Evolutionary conservation across 73 alveolate species (phyloP), one percentile per base, ranked within the genome.

Genomic region (Uronychia setigera): DNA sequence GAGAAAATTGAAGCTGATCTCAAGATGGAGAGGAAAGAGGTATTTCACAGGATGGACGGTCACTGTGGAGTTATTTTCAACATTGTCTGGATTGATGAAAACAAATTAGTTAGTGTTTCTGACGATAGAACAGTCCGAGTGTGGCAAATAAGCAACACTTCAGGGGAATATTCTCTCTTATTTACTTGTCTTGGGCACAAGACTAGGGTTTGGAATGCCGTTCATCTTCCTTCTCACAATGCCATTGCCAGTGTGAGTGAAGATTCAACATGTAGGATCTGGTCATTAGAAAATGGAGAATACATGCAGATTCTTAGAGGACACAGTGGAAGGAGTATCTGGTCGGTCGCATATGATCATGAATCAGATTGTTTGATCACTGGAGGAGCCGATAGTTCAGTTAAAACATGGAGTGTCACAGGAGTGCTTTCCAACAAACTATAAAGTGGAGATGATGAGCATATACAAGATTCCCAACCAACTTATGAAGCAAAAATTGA

Each of bases 351-450:
- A 1, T 86, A 80, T 60, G 25, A 32, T 33, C 81, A 79, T 26
- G 84, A 75, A 11, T 13, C 79, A 26, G 79, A 67, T 30, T 0
- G 58, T 26, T 33, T 86, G 28, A 80, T 80, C 11, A 86, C 92
- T 59, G 92, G 92, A 58, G 92, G 92, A 1, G 92, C 82, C 59
- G 92, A 86, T 79, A 80, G 88, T 33, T 78, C 92, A 1, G 34
- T 86, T 0, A 86, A 86, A 67, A 59, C 67, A 1, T 86, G 92
- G 92, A 86, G 76, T 86, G 87, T 83, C 28, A 28, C 59, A 27
- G 87, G 79, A 1, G 59, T 86, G 13, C 26, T 85, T 34, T 1
- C 5, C 31, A 33, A 59, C 19, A 85, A 85, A 29, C n/a, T 14
- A 5, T 5, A 76, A 59, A 31, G 30, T 19, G 59, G 29, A 28